A percentile compares a stretch with the other conserved stretches of the same genome.
Conservation (phyloP, 2,329 filamentous ascomycete genomes). For the Hypomyces rosellus region DNA sequence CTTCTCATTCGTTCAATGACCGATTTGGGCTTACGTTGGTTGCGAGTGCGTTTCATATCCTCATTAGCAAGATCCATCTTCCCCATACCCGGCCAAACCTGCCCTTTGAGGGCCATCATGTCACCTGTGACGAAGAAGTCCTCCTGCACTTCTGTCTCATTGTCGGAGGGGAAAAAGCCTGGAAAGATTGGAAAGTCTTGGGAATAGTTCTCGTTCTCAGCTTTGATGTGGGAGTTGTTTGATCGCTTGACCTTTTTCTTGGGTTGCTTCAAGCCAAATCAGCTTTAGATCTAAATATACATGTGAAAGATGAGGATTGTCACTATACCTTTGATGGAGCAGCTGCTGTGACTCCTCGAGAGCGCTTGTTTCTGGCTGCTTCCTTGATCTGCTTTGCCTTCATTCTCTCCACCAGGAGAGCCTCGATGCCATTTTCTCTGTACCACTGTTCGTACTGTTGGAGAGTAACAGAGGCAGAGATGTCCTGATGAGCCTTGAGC, state of each 20-base stretch:
- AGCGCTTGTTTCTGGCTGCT: conserved; percentile 45
- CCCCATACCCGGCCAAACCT: conserved; percentile 71
- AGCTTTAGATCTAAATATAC: not conserved
- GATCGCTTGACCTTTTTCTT: conserved; percentile 24
- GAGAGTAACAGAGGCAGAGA: conserved; percentile 55
- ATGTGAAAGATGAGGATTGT: not conserved
- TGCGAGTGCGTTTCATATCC: conserved; percentile 66
- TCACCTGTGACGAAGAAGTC: conserved; percentile 22
- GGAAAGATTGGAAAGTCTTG: conserved; percentile 24
- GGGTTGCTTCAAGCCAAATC: conserved; percentile 2
- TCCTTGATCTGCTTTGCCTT: conserved; percentile 67
- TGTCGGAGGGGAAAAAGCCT: conserved; percentile 21
- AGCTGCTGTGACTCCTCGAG: conserved; percentile 16
- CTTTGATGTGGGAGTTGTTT: conserved; percentile 18
- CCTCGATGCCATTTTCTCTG: conserved; percentile 60
- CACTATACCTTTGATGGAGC: conserved; percentile 18
- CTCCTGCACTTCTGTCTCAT: conserved; percentile 24
- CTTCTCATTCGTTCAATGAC: conserved; percentile 61
- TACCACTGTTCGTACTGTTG: conserved; percentile 76
- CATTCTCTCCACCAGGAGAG: conserved; percentile 71
- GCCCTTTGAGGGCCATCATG: conserved; percentile 54
- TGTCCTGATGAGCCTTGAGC: conserved; percentile 62
- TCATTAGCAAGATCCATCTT: conserved; percentile 75
- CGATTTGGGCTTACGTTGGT: conserved; percentile 70
- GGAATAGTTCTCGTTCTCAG: conserved; percentile 22